Base-by-base conservation (phyloP, 2,329 filamentous ascomycete genomes). In the Plectosphaerella plurivora region DNA sequence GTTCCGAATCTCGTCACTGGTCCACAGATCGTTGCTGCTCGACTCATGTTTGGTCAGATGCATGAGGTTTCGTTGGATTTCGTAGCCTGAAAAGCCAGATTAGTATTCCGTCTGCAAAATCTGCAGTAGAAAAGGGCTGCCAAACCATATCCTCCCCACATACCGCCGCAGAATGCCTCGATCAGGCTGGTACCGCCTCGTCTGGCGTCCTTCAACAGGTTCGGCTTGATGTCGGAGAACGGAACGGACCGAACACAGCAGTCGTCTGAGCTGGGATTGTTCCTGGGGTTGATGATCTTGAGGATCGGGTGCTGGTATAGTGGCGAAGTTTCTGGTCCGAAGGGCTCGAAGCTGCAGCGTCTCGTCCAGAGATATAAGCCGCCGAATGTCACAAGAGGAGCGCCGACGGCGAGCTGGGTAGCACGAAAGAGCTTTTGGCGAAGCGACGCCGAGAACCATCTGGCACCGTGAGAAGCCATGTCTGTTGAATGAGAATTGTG, bases 341-440 rank as follows among this genome's bases (percentile, higher is more conserved):
- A 57, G 2, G 47, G 39, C 2, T 52, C 51, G n/a, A 57, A 56
- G 4, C 4, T 35, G 47, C 54, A 54, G 2, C 47, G 48, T 11
- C 51, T 48, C 18, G 54, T 56, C 55, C 54, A 57, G 16, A 48
- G 25, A n/a, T 51, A 18, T 12, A 56, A 62, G 57, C 48, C 49
- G 11, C 28, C 25, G 2, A 51, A 44, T 5, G 41, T 45, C 4
- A 15, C 25, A 11, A 51, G 24, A 15, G 51, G 39, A 6, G 51
- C 41, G 39, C 45, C 51, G 11, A 46, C 48, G 4, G 20, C 35
- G n/a, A 47, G 8, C 24, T 51, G 48, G 51, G 51, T 51, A n/a
- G 16, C 37, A 3, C 37, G 37, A 18, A 41, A 2, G 5, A 41
- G 16, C 6, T 41, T 41, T 14, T 14, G 37, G 37, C 37, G 37